These are phyloP conservation scores for Bryum argenteum DNA, from an alignment of 225 moss, liverwort and hornwort genomes.

Conservation along the genomic window DNA sequence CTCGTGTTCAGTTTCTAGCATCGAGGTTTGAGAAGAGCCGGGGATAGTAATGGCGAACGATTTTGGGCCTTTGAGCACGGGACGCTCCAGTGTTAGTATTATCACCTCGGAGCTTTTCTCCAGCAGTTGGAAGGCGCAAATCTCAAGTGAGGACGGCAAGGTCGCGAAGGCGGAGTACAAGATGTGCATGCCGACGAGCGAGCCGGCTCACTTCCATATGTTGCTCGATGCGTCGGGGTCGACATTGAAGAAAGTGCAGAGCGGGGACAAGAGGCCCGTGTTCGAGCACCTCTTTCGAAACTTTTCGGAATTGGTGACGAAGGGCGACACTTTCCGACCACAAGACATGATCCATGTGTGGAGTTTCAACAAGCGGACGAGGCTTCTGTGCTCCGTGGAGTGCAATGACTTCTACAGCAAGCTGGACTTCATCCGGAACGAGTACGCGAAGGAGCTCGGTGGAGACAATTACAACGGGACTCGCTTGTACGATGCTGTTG, in stretches of 20 bases:
- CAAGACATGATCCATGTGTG: constrained; percentile 44
- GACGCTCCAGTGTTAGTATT: not conserved
- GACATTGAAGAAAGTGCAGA: constrained; percentile 30
- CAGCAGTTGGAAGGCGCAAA: not conserved
- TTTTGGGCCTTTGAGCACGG: constrained; percentile 5
- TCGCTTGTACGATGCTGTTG: constrained; percentile 48
- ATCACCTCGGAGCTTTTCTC: not conserved
- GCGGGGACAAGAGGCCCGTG: constrained; percentile 38
- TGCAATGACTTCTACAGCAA: constrained; percentile 20
- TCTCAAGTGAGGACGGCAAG: not conserved
- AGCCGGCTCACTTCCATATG: constrained; percentile 47
- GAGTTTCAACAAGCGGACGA: constrained; percentile 43
- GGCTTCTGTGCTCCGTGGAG: constrained; percentile 31
- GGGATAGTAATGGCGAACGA: constrained; percentile 2
- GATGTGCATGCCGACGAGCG: constrained; percentile 26
- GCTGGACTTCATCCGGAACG: constrained; percentile 16
- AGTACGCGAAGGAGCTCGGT: constrained; percentile 27
- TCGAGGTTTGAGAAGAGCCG: too few species aligned
- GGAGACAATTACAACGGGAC: constrained; percentile 30
- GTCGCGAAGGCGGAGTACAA: constrained; percentile 29
- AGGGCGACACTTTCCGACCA: constrained; percentile 29
- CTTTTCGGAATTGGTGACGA: constrained; percentile 29
- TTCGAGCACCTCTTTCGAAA: constrained; percentile 38
- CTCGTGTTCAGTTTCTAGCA: not conserved
- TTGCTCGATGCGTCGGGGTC: constrained; percentile 55